Conservation (phyloP, 2,329 filamentous ascomycete genomes). For the Macroventuria anomochaeta region DNA sequence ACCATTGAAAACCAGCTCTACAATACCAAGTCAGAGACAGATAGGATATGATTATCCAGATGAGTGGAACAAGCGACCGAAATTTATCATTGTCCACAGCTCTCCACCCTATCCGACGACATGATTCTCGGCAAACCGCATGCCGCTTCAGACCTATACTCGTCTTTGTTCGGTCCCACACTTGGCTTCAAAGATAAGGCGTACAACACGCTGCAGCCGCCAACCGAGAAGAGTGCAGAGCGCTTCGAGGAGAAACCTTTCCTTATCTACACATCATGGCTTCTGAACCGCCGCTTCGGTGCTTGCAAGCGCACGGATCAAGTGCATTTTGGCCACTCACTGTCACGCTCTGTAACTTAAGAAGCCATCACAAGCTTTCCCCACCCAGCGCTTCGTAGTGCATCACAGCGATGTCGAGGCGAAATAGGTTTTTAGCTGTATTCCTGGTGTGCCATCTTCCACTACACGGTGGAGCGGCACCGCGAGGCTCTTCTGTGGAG, state of each 20-base stretch:
- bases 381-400: not conserved
- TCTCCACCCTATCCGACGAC: too few relatives aligned
- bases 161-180: not conserved
- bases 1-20: too few relatives aligned
- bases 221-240: not conserved
- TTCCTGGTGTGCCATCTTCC: conserved; percentile 53
- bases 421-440: conserved; percentile 51
- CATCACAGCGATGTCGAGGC: too few relatives aligned
- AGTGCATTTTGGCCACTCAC: not conserved
- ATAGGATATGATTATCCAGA: too few relatives aligned
- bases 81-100: too few relatives aligned
- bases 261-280: not conserved
- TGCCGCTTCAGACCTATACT: not conserved
- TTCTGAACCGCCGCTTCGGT: too few relatives aligned
- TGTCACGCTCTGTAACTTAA: not conserved
- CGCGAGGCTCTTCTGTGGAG: conserved; percentile 50
- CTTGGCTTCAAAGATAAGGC: not conserved
- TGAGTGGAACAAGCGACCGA: too few relatives aligned
- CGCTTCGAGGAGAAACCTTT: not conserved
- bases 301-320: not conserved
- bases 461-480: conserved; percentile 52
- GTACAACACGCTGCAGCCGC: not conserved
- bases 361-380: not conserved
- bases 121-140: too few relatives aligned
- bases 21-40: too few relatives aligned